Evolutionary conservation across 768 basidiomycete species (phyloP).

Genomic region (Polyporus arcularius): DNA sequence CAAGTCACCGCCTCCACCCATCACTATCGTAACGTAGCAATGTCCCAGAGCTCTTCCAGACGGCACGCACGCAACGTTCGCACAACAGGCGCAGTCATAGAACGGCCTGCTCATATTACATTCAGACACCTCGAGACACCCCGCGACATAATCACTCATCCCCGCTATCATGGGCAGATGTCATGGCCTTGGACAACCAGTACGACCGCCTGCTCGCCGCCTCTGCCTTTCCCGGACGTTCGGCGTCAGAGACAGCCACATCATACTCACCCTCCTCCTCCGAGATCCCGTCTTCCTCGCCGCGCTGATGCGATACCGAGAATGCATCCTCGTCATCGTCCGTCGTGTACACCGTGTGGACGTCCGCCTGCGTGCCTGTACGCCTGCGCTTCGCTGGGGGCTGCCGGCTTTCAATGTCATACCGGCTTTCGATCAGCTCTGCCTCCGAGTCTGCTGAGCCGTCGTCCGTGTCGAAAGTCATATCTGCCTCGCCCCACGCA

Average conservation of each 20-base stretch:
- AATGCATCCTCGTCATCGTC: slow-evolving; percentile 45
- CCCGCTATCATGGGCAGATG: slow-evolving; percentile 28
- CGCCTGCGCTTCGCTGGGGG: slow-evolving; percentile 50
- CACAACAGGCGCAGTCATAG: neutral
- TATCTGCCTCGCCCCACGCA: slow-evolving; percentile 45
- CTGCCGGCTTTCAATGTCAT: slow-evolving; percentile 34
- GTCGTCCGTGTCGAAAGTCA: slow-evolving; percentile 30
- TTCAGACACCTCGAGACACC: neutral
- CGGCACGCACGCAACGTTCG: neutral
- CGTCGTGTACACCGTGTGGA: slow-evolving; percentile 52
- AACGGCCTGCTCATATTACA: neutral
- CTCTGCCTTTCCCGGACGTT: slow-evolving; percentile 23
- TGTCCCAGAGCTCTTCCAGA: neutral
- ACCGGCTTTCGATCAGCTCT: slow-evolving; percentile 56
- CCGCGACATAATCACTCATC: slow-evolving; percentile 18
- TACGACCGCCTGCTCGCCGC: slow-evolving; percentile 46
- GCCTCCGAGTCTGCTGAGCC: slow-evolving; percentile 24
- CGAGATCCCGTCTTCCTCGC: slow-evolving; percentile 28
- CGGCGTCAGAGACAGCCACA: slow-evolving; percentile 11
- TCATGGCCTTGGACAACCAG: slow-evolving; percentile 57
- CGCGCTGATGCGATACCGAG: slow-evolving; percentile 10
- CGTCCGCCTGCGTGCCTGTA: slow-evolving; percentile 37
- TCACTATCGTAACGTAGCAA: neutral
- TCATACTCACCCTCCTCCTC: slow-evolving; percentile 33
- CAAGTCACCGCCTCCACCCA: slow-evolving; percentile 7